Evolutionary conservation across 2,329 filamentous ascomycete genomes (phyloP).

Genomic region (Cladophialophora bantiana): DNA sequence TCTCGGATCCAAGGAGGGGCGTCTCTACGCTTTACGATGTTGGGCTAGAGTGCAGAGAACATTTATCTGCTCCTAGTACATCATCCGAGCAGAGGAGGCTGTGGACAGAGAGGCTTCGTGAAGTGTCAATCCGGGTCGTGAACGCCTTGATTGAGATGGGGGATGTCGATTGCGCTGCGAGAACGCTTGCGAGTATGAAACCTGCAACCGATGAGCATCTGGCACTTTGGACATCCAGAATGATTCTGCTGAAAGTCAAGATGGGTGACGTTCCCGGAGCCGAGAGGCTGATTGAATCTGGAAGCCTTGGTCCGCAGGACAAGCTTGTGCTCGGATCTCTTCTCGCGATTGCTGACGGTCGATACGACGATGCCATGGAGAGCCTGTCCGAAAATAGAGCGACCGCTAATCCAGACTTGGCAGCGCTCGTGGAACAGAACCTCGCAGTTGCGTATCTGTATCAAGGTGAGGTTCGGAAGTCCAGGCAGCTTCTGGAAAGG

Average conservation of each 20-base stretch:
- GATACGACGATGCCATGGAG: slow-evolving; percentile 68
- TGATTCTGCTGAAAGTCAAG: slow-evolving; percentile 75
- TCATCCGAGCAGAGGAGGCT: slow-evolving; percentile 64
- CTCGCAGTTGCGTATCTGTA: slow-evolving; percentile 85
- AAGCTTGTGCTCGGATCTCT: slow-evolving; percentile 66
- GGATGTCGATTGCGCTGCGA: slow-evolving; percentile 78
- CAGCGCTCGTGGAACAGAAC: slow-evolving; percentile 81
- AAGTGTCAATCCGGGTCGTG: slow-evolving; percentile 72
- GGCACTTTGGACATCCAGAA: slow-evolving; percentile 45
- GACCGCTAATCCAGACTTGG: slow-evolving; percentile 49
- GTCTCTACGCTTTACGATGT: slow-evolving; percentile 93
- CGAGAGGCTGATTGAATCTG: slow-evolving; percentile 57
- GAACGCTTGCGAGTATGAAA: slow-evolving; percentile 71
- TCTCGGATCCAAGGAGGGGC: slow-evolving; percentile 80
- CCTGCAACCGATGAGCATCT: slow-evolving; percentile 42
- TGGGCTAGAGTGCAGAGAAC: slow-evolving; percentile 74
- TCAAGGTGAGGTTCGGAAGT: slow-evolving; percentile 75
- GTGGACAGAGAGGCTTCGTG: slow-evolving; percentile 76
- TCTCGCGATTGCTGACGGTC: slow-evolving; percentile 77
- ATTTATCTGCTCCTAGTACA: slow-evolving; percentile 59
- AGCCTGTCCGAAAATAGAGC: slow-evolving; percentile 21
- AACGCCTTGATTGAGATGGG: slow-evolving; percentile 71
- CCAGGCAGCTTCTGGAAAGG: slow-evolving; percentile 69
- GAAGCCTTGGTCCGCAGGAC: slow-evolving; percentile 49
- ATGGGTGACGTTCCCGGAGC: slow-evolving; percentile 79